Conservation (phyloP, 441 rosid genomes). For the Pelargonium cotyledonis region DNA sequence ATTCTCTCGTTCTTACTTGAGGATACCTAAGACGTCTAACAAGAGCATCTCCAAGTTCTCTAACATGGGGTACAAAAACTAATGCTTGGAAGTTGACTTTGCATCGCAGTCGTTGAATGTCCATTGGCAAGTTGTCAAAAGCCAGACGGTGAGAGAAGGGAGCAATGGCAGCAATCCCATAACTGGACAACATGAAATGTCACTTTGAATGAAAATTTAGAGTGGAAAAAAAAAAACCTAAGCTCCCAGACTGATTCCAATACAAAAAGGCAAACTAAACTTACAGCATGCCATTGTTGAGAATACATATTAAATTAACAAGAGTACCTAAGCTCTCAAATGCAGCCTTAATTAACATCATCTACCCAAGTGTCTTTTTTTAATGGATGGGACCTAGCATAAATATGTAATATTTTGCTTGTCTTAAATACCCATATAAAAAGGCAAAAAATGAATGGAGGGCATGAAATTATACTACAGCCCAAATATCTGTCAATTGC, state of each 20-base stretch:
- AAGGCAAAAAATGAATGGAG: not conserved
- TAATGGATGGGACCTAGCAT: not conserved
- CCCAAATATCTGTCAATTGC: not conserved
- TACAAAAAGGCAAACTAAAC: not conserved
- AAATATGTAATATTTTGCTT: not conserved
- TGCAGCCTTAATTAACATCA: not conserved
- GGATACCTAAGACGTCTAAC: conserved; percentile 64
- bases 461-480: not conserved
- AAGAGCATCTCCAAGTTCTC: conserved; percentile 81
- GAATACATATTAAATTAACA: not conserved
- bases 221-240: no score
- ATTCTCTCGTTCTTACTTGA: conserved; percentile 24
- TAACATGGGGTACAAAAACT: conserved; percentile 79
- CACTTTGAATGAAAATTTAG: conserved; percentile 2
- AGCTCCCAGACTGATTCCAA: conserved; percentile 3
- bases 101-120: conserved; percentile 74
- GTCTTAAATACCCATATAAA: not conserved
- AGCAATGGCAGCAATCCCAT: conserved; percentile 85
- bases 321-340: not conserved
- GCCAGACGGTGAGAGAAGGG: conserved; percentile 96
- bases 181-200: conserved; percentile 36
- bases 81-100: conserved; percentile 92
- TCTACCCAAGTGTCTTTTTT: not conserved
- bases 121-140: conserved; percentile 77
- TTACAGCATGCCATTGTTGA: not conserved